Evolutionary conservation across 2,329 filamentous ascomycete species (phyloP).

Genomic region (Zasmidium citrigriseum): DNA sequence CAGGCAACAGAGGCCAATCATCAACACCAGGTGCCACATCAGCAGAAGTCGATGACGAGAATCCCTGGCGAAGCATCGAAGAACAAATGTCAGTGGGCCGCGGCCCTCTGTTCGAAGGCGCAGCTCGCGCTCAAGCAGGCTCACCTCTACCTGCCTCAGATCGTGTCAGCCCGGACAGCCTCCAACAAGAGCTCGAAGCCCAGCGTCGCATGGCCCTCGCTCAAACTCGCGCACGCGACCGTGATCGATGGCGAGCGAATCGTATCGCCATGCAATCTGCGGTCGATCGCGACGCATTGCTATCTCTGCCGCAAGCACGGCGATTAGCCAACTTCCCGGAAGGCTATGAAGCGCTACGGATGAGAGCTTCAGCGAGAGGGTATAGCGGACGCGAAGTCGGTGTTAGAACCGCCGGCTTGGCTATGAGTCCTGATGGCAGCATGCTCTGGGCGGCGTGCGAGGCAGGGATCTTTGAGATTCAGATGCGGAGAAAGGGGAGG

Average conservation of each 20-base stretch:
- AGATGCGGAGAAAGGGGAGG: conserved; percentile 63
- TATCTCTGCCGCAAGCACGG: conserved; percentile 17
- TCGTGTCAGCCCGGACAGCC: conserved; percentile 10
- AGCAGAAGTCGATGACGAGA: conserved; percentile 36
- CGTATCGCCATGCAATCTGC: conserved; percentile 4
- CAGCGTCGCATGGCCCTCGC: conserved; percentile 18
- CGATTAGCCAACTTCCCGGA: conserved; percentile 23
- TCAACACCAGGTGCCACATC: conserved; percentile 28
- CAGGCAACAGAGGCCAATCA: conserved; percentile 4
- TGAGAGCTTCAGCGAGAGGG: conserved; percentile 11
- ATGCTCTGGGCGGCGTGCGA: conserved; percentile 55
- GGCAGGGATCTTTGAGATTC: conserved; percentile 75
- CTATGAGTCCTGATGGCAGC: conserved; percentile 50
- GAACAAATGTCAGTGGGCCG: conserved; percentile 42
- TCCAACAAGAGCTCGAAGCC: conserved; percentile 21
- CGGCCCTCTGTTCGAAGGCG: conserved; percentile 36
- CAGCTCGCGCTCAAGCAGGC: conserved; percentile 23
- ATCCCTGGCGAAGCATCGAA: conserved; percentile 51
- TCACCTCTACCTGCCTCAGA: conserved; percentile 19
- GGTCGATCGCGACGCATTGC: conserved; percentile 1
- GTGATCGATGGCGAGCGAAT: conserved; percentile 17
- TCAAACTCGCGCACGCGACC: conserved; percentile 18
- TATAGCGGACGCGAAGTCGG: conserved; percentile 33
- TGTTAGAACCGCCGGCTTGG: conserved; percentile 49
- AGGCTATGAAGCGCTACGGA: conserved; percentile 26